These are phyloP conservation scores for Botrytis paeoniae DNA, from an alignment of 2,329 filamentous ascomycete genomes.

Conservation along the genomic window DNA sequence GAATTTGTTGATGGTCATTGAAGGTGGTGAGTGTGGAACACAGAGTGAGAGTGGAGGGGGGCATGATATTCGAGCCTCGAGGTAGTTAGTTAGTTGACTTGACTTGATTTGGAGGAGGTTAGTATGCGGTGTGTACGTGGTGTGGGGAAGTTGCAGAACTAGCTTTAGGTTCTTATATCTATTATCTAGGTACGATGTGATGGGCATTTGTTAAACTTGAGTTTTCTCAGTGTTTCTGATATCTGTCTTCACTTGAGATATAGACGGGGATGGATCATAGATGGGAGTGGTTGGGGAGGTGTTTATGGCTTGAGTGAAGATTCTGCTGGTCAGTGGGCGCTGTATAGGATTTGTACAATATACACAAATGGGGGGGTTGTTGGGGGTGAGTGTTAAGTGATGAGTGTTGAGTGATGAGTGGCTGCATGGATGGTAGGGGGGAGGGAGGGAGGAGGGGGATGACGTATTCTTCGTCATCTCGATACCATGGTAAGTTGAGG, in stretches of 20 bases:
- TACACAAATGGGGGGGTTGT: too few relatives aligned
- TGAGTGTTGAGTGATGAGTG: too few relatives aligned
- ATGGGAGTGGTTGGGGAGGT: background rate
- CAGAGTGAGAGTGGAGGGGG: too few relatives aligned
- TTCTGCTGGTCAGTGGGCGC: accelerated
- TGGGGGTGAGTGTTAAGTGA: too few relatives aligned
- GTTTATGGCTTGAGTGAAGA: accelerated
- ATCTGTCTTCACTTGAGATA: background rate
- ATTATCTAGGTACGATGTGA: background rate
- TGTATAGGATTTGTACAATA: background rate
- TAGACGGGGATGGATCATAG: background rate
- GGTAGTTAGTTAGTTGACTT: background rate
- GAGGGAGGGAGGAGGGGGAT: background rate
- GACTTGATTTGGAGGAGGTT: background rate
- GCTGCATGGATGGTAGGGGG: background rate
- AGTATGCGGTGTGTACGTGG: background rate
- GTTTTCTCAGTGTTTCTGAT: background rate
- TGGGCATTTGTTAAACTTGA: too few relatives aligned
- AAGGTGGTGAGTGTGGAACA: background rate
- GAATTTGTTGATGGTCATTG: background rate
- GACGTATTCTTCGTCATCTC: background rate
- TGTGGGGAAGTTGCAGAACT: too few relatives aligned
- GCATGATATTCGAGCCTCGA: background rate
- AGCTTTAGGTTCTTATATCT: background rate
- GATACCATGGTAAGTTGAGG: background rate